Evolutionary conservation across 495 filamentous ascomycete genomes (phyloP).

Genomic region (Pseudomonodictys pantanalensis): DNA sequence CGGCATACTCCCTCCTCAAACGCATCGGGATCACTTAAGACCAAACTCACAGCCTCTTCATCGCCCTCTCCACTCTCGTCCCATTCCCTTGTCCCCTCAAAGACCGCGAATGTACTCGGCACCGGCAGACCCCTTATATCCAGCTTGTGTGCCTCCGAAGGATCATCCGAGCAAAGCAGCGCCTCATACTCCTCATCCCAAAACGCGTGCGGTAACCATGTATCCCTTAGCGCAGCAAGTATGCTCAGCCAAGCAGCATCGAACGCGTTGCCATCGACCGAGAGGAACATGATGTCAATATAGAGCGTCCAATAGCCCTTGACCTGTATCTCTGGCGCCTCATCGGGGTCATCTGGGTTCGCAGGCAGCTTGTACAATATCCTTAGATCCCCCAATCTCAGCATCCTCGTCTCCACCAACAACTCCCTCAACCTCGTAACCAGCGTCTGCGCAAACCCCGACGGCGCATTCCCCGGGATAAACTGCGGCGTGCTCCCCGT

Average conservation of each 20-base stretch:
- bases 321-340: constrained; percentile 51
- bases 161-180: constrained; percentile 67
- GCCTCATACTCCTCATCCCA: constrained; percentile 82
- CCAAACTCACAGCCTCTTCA: constrained; percentile 58
- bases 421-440: constrained; percentile 72
- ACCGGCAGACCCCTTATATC: constrained; percentile 61
- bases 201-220: constrained; percentile 71
- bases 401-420: constrained; percentile 63
- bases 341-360: constrained; percentile 37
- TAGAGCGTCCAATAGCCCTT: constrained; percentile 94
- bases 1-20: constrained; percentile 80
- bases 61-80: constrained; percentile 14
- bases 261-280: constrained; percentile 84
- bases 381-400: constrained; percentile 60
- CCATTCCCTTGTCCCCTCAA: constrained; percentile 45
- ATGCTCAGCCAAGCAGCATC: constrained; percentile 85
- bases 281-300: constrained; percentile 86
- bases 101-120: constrained; percentile 69
- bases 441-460: constrained; percentile 75
- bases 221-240: constrained; percentile 76
- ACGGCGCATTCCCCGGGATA: constrained; percentile 78
- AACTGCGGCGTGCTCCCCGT: constrained; percentile 86
- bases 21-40: constrained; percentile 83
- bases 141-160: constrained; percentile 50
- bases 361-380: constrained; percentile 62